Percentiles rank a stretch among this genome's conserved stretches.
These are phyloP conservation scores for Paraconiothyrium sp. DNA, from an alignment of 2,329 filamentous ascomycete species.

Conservation along the genomic window DNA sequence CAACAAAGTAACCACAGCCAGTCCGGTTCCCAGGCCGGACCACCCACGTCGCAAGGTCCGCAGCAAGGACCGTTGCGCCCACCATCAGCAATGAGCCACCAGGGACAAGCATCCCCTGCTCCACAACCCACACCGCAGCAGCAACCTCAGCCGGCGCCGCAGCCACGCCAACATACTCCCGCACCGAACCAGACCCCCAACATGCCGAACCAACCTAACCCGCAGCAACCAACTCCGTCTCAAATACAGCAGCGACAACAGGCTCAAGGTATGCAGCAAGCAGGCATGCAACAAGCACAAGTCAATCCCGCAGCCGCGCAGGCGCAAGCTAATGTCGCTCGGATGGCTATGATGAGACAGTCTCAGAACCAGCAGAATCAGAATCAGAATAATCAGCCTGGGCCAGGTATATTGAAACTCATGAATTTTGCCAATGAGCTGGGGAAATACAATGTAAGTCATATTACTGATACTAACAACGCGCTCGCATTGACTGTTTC, in stretches of 20 bases:
- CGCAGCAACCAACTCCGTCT: constrained; percentile 45
- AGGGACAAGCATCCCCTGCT: constrained; percentile 52
- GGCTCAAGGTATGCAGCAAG: constrained; percentile 38
- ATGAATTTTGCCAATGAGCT: constrained; percentile 66
- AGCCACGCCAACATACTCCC: constrained; percentile 56
- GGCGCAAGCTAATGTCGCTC: constrained; percentile 33
- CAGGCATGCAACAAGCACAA: constrained; percentile 27
- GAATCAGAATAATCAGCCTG: constrained; percentile 27
- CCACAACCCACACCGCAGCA: constrained; percentile 48
- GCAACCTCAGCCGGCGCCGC: constrained; percentile 52
- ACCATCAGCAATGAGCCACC: constrained; percentile 50
- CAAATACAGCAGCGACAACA: constrained; percentile 30
- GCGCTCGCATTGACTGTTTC: constrained; percentile 16
- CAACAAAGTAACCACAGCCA: constrained; percentile 61
- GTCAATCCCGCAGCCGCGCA: constrained; percentile 23
- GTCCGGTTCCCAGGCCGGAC: constrained; percentile 50
- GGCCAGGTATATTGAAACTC: constrained; percentile 60
- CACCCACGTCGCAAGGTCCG: constrained; percentile 45
- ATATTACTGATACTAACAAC: background rate
- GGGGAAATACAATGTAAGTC: constrained; percentile 65
- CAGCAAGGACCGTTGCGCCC: constrained; percentile 50
- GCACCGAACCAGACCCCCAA: constrained; percentile 47
- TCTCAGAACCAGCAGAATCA: constrained; percentile 27
- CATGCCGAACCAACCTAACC: constrained; percentile 41
- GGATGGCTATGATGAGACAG: constrained; percentile 45